phyloP scores from a whole-genome alignment of 768 basidiomycete species.

The Tricholoma matsutake region DNA sequence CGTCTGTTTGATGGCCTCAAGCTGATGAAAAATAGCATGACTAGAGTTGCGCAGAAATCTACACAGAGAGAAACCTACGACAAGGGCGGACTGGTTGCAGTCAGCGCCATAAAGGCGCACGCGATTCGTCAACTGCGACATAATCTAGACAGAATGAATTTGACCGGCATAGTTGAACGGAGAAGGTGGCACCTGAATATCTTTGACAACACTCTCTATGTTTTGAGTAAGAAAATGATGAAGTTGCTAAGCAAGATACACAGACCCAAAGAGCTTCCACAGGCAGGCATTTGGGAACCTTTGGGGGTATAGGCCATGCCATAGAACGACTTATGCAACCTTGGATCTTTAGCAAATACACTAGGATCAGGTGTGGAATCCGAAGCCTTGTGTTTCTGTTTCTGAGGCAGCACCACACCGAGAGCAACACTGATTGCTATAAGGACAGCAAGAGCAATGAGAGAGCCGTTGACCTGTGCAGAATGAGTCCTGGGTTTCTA shows the following conservation, averaged over 20 bases:
- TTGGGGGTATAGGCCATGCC: conserved; percentile 86
- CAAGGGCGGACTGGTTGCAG: conserved; percentile 78
- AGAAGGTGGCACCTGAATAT: conserved; percentile 55
- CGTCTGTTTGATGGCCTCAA: conserved; percentile 87
- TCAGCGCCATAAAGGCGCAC: conserved; percentile 85
- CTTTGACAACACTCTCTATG: conserved; percentile 58
- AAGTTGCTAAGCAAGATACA: not conserved
- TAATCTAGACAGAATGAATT: conserved; percentile 42
- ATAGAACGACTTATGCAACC: conserved; percentile 72
- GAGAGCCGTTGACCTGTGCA: conserved; percentile 44
- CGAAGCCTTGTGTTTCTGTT: conserved; percentile 40
- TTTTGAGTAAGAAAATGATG: conserved; percentile 1
- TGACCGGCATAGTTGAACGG: not conserved
- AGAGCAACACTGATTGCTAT: conserved; percentile 54
- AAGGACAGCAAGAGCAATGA: conserved; percentile 40
- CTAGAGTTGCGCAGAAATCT: not conserved
- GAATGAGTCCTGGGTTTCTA: not conserved
- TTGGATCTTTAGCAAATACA: conserved; percentile 63
- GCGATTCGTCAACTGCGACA: conserved; percentile 82
- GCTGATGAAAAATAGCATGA: conserved; percentile 29
- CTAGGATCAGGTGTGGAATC: conserved; percentile 54
- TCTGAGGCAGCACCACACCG: conserved; percentile 63
- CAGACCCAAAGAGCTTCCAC: conserved; percentile 50
- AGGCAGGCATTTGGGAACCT: conserved; percentile 63
- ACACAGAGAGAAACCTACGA: conserved; percentile 40